These are phyloP conservation scores for Colletotrichum kahawae DNA, from an alignment of 2,329 filamentous ascomycete species.

Conservation along the genomic window DNA sequence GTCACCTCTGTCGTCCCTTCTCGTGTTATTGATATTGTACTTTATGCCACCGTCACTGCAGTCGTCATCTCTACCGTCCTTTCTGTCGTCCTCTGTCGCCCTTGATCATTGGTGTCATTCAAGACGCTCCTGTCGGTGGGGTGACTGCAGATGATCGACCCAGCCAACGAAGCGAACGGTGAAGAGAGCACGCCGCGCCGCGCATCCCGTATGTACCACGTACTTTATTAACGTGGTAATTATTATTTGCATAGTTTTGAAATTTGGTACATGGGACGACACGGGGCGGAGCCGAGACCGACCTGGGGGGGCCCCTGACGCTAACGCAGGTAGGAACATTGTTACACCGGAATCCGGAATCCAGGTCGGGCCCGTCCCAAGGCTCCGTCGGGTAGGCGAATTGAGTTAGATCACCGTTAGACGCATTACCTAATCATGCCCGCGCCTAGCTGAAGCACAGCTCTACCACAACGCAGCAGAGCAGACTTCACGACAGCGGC, in stretches of 20 bases:
- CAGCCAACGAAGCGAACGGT: conserved; percentile 7
- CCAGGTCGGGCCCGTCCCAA: not conserved
- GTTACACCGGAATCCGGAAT: not conserved
- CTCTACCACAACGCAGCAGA: not conserved
- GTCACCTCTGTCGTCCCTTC: not conserved
- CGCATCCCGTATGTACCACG: not conserved
- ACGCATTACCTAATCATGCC: conserved; percentile 5
- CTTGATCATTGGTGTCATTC: not conserved
- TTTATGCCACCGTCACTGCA: not conserved
- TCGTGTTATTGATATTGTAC: not conserved
- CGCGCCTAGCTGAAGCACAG: not conserved
- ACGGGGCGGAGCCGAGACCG: conserved; percentile 9
- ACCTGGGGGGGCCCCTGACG: not conserved
- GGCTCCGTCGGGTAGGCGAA: not conserved
- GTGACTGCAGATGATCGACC: conserved; percentile 16
- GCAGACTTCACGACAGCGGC: not conserved
- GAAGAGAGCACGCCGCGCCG: conserved; percentile 1
- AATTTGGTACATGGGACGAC: conserved; percentile 7
- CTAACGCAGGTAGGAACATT: conserved; percentile 1
- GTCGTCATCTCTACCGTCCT: not conserved
- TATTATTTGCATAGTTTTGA: conserved; percentile 12
- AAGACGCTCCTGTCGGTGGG: not conserved
- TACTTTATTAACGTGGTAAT: not conserved
- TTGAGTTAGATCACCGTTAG: not conserved
- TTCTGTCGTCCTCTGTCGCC: not conserved